phyloP scores from a whole-genome alignment of 805 yeast species.

The Debaryomyces prosopidis region DNA sequence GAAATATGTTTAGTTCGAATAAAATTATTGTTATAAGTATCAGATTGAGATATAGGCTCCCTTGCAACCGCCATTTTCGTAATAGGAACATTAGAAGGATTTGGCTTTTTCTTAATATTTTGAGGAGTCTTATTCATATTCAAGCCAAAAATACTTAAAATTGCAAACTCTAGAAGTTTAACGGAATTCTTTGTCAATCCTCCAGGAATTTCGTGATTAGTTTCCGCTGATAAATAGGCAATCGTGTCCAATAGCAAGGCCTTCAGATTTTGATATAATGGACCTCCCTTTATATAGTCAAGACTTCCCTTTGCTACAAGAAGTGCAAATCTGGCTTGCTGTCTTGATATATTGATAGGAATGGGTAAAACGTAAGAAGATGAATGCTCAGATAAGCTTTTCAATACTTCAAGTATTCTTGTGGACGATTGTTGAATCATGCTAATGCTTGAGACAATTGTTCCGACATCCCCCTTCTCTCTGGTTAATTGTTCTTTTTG shows the following conservation, averaged over 20 bases:
- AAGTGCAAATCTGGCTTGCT: conserved; percentile 62
- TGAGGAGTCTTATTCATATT: conserved; percentile 26
- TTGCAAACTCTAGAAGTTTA: conserved; percentile 56
- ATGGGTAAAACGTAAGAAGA: conserved; percentile 54
- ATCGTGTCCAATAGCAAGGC: conserved; percentile 52
- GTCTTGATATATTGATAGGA: conserved; percentile 63
- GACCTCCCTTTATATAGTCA: conserved; percentile 83
- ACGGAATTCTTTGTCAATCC: conserved; percentile 58
- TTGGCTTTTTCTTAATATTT: conserved; percentile 14
- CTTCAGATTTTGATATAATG: conserved; percentile 70
- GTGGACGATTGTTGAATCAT: conserved; percentile 68
- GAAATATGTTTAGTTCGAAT: neutral
- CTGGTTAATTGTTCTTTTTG: conserved; percentile 33
- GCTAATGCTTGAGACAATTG: conserved; percentile 54
- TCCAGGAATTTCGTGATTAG: conserved; percentile 57
- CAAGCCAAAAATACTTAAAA: conserved; percentile 62
- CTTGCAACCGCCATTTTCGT: conserved; percentile 24
- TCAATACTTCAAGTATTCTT: conserved; percentile 56
- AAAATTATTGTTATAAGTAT: neutral
- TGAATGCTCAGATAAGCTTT: conserved; percentile 36
- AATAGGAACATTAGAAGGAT: conserved; percentile 16
- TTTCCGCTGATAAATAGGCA: conserved; percentile 51
- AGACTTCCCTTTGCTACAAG: conserved; percentile 73
- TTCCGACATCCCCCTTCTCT: conserved; percentile 35
- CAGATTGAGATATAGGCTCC: conserved; percentile 10